Base-by-base conservation (phyloP, 2,329 filamentous ascomycete genomes). In the Sclerotinia trifoliorum region DNA sequence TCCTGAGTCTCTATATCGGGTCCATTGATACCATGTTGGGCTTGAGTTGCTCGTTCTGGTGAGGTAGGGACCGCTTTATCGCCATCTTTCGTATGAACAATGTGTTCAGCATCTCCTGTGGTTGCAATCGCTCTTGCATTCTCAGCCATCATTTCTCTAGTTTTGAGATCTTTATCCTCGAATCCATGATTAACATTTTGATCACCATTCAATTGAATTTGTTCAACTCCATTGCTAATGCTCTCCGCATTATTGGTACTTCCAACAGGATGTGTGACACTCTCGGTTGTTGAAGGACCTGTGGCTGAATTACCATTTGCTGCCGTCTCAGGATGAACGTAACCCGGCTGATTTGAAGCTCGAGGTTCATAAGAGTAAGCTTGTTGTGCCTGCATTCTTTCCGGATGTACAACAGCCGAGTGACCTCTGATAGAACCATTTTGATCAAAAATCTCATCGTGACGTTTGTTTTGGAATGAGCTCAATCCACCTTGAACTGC, bases 401-500 rank as follows among this genome's bases (percentile, higher is more conserved):
- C 66, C 0, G 72, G 70, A 56, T 72, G 70, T 11, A 70, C 44
- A 54, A 71, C 56, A 55, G 69, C 69, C 1, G 71, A 72, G 49
- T 79, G 74, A 0, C 75, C 76, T 35, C 72, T 75, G 6, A 80
- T 75, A 44, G 75, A 73, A 11, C 78, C 78, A 44, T 75, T 71
- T 1, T 74, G 65, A 21, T 70, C 71, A 60, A 78, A 79, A 10
- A 79, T 75, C 0, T 68, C 68, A 11, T 75, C 70, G 35, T 75
- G 73, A 54, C 56, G 65, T 10, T 69, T 69, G 19, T 70, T 70
- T 21, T 66, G 60, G 51, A 73, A 73, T 29, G 72, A 68, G n/a
- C 56, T 60, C 69, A 56, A 69, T 63, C 71, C 74, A 54, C 76
- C 78, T 17, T 75, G 71, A 4, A 78, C 77, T 3, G 86, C 86